Base-by-base conservation (phyloP, 441 rosid species). In the Euphorbia celastroides region DNA sequence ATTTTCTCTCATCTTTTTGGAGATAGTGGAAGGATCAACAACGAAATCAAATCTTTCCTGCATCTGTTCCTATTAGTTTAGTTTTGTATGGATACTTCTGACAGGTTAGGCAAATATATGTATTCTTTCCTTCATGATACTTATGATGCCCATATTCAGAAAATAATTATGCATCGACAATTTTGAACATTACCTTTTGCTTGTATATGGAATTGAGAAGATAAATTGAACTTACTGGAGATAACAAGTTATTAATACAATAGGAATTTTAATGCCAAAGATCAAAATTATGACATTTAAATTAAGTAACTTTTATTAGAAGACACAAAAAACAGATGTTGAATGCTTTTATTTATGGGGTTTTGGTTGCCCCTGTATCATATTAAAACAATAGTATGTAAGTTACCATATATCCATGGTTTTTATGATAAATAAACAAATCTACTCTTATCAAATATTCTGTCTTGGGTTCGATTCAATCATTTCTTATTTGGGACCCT, bases 31-130 rank as follows among this genome's bases (percentile, higher is more conserved):
- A 79, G 75, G 79, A 67, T 55, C 62, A 62, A 76, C 76, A 73
- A 72, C 36, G 57, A 62, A 46, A 69, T 74, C 78, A 75, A 68
- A 55, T 67, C 74, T 19, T 61, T 48, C 74, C 73, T 66, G 67
- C 67, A 68, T 44, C 73, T 19, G 59, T 65, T 62, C 50, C 55
- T 28, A 70, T 73, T 60, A 65, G 60, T 62, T 63, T 66, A 69
- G 64, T 75, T 62, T 9, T 25, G 46, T 17, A 7, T 41, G 46
- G 68, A 70, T 41, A 62, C 56, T 73, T 75, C 64, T 65, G 55
- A 73, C 83, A 88, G 87, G 84, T 86, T 78, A 78, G 86, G 75
- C 71, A 41, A 72, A 81, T 68, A 66, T 64, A 62, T 65, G 60
- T 60, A 31, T 56, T 65, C 79, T 66, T 65, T 44, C 68, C 67